Evolutionary conservation across 257 asterid species (phyloP), one percentile per base, ranked within the genome.

Genomic region (Plantago elongata): DNA sequence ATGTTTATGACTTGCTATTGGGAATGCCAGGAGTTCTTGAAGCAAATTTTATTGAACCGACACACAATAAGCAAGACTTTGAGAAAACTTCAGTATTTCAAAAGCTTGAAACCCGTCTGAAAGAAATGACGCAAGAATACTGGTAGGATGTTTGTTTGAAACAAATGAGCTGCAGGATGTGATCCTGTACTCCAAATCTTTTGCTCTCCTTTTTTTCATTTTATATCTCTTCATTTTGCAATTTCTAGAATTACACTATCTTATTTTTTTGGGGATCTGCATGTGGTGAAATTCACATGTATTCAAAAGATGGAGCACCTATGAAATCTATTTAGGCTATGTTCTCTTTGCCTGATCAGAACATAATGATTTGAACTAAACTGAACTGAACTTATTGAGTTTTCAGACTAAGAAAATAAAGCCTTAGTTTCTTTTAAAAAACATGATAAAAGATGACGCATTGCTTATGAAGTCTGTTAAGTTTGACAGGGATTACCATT

Each of bases 31-130:
- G 98, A 61, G 81, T 91, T 75, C 75, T 91, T 62, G 98, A 91
- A 76, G 98, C 98, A 61, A 80, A 91, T 75, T 88, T 91, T 67
- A 79, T 91, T 11, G 76, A 84, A 72, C 97, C 96, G 34, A 84
- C 84, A 15, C 98, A 91, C 84, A 86, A 83, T 77, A 91, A 91
- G 76, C 98, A 91, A 66, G 98, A 88, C 66, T 91, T 91, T 37
- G 98, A 91, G 86, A 88, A 77, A 77, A 88, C 96, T 61, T 80
- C 94, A n/a, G 77, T 88, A 63, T 88, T 91, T 78, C 96, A 88
- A 67, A 91, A 84, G 86, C 98, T 91, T 67, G 95, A 88, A 79
- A 9, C 72, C 64, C 95, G 98, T 60, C 68, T 91, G 65, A 91
- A 81, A 77, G 89, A 78, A 9, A 91, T 91, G 98, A 86, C 95